Percentiles rank a stretch among this genome's conserved stretches.
These are phyloP conservation scores for Meredithiella fracta DNA, from an alignment of 2,329 filamentous ascomycete species.

Conservation along the genomic window DNA sequence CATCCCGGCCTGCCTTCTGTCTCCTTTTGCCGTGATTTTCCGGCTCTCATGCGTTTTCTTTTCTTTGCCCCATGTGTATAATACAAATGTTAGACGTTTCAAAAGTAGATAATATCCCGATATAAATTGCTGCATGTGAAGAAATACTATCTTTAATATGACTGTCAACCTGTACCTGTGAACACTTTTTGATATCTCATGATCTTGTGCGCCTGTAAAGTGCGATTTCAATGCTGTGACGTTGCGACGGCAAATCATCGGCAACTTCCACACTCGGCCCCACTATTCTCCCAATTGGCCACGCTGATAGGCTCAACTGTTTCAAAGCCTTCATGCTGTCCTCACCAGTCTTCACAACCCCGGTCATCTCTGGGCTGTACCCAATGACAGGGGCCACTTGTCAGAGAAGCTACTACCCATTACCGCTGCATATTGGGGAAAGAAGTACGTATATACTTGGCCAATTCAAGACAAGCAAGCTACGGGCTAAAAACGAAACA, in stretches of 20 bases:
- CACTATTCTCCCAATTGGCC: constrained; percentile 2
- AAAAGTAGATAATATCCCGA: constrained; percentile 4
- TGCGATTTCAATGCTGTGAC: neutral
- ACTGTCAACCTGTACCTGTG: no score
- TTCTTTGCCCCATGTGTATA: constrained; percentile 13
- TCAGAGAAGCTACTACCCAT: neutral
- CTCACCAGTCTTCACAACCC: constrained; percentile 3
- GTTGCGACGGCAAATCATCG: constrained; percentile 3
- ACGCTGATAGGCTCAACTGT: neutral
- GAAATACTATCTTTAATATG: no score
- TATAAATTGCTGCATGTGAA: no score
- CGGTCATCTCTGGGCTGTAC: no score
- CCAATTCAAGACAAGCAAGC: constrained; percentile 9
- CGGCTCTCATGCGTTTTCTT: constrained; percentile 7
- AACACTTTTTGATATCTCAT: no score
- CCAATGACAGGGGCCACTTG: neutral
- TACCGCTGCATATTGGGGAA: neutral
- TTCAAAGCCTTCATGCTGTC: constrained; percentile 5
- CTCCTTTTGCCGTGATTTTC: neutral
- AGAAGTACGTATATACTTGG: constrained; percentile 13
- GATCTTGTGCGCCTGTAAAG: no score
- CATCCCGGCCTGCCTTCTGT: neutral
- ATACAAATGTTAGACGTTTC: constrained; percentile 14
- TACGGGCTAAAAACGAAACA: neutral
- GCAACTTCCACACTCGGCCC: neutral